Evolutionary conservation across 208 protist genomes (phyloP), one percentile per base, ranked within the genome.

Genomic region (Trichomonas vaginalis): DNA sequence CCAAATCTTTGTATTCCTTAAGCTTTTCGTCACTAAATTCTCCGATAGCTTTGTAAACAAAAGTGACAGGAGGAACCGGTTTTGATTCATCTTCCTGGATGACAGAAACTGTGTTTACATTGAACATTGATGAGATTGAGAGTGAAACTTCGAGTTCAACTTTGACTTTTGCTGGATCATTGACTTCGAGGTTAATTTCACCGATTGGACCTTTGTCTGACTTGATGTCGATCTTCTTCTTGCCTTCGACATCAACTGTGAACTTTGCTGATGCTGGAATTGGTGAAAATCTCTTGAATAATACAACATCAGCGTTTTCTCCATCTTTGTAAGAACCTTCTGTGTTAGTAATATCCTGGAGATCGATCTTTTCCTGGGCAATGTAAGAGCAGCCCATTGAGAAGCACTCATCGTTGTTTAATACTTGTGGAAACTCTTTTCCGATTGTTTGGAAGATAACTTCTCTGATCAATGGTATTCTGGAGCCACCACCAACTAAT

Each of bases 381-480:
- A 70, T 39, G 12, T 40, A 6, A 48, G 37, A 45, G 15, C 6
- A 6, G 8, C 90, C 90, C 0, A 23, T 4, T 21, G 90, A 45
- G 32, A 95, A 56, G 3, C 27, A 56, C 37, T 95, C 51, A 32
- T 95, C 46, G 2, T 14, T 4, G 27, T 95, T 79, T 35, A 95
- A 27, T 3, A n/a, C 8, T 70, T 80, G 46, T 27, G 23, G 14
- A 27, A 46, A 46, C 47, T 95, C 23, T 39, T 80, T 90, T 3
- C 95, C 87, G 4, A 96, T 35, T 40, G 46, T 88, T 49, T 83
- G 27, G 17, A 95, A 90, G 6, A 96, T 9, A n/a, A 23, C 42
- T 17, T n/a, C 45, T 35, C 79, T 45, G 45, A 96, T 86, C 35
- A 47, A 48, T 15, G 96, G 96, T 4, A 96, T 95, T 48, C 96